Percentiles rank a stretch among this genome's conserved stretches.
Evolutionary conservation across 2,329 filamentous ascomycete genomes (phyloP).

Genomic region (Rhynchosporium graminicola): DNA sequence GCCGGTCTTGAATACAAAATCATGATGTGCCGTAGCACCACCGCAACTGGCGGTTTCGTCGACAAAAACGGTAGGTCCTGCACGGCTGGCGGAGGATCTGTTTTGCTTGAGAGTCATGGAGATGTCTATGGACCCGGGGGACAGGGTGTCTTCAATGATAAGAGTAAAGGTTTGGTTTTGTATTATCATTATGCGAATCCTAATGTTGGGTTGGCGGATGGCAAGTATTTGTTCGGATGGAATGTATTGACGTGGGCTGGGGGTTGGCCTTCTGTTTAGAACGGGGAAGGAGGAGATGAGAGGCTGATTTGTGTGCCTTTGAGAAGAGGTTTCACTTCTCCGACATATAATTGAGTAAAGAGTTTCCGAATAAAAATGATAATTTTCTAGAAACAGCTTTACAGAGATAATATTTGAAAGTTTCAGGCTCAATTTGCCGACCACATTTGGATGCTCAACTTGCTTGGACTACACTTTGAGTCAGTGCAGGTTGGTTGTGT

Average conservation of each 20-base stretch:
- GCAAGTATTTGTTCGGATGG: conserved; percentile 49
- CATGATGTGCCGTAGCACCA: conserved; percentile 60
- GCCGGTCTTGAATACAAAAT: conserved; percentile 66
- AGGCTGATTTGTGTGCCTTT: no score
- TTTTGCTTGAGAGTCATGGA: conserved; percentile 60
- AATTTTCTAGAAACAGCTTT: no score
- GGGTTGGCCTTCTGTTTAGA: conserved; percentile 47
- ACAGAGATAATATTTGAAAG: no score
- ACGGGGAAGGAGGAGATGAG: no score
- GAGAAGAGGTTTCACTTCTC: no score
- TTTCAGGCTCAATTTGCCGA: no score
- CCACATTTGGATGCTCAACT: no score
- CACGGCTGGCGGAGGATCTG: conserved; percentile 57
- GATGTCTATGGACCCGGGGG: conserved; percentile 66
- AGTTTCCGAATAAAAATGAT: no score
- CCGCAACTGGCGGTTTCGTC: conserved; percentile 55
- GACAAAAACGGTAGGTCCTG: conserved; percentile 57
- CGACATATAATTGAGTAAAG: no score
- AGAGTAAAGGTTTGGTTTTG: conserved; percentile 52
- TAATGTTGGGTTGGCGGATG: conserved; percentile 52
- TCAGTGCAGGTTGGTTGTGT: no score
- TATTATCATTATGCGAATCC: conserved; percentile 66
- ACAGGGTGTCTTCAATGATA: conserved; percentile 59
- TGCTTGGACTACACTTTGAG: no score
- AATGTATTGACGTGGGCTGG: conserved; percentile 46